Percentiles rank a stretch among this genome's conserved stretches.
phyloP scores from a whole-genome alignment of 1,284 basidiomycete species.

The Irpex lacteus region DNA sequence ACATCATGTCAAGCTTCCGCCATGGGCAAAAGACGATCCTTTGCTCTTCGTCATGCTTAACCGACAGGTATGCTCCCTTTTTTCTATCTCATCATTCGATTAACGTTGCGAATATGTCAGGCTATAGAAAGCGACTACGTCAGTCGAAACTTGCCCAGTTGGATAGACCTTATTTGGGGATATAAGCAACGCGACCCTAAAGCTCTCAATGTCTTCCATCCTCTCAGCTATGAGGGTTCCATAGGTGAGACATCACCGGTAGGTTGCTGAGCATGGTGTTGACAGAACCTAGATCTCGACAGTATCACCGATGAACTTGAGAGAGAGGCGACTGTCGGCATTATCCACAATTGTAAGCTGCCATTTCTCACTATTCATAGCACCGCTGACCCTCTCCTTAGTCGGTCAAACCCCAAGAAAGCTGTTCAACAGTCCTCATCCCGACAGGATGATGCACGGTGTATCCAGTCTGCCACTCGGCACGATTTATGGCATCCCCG shows the following conservation, averaged over 20 bases:
- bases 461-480: constrained; percentile 68
- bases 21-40: constrained; percentile 88
- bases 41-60: constrained; percentile 83
- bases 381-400: constrained; percentile 28
- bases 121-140: constrained; percentile 91
- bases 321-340: constrained; percentile 89
- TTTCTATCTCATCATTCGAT: not conserved
- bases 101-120: constrained; percentile 33
- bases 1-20: constrained; percentile 86
- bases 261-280: no score
- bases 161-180: constrained; percentile 95
- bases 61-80: constrained; percentile 52
- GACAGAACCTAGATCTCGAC: constrained; percentile 64
- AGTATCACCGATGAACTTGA: constrained; percentile 83
- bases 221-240: constrained; percentile 90
- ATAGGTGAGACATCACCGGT: constrained; percentile 51
- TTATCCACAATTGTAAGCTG: constrained; percentile 86
- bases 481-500: constrained; percentile 74
- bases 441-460: constrained; percentile 70
- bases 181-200: constrained; percentile 81
- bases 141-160: constrained; percentile 80
- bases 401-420: constrained; percentile 90
- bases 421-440: constrained; percentile 85
- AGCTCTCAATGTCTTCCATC: constrained; percentile 89
- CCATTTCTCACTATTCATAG: constrained; percentile 11